A percentile compares a stretch with the other conserved stretches of the same genome.
Conservation (phyloP, 495 filamentous ascomycete species). For the Aspergillus ellipticus region DNA sequence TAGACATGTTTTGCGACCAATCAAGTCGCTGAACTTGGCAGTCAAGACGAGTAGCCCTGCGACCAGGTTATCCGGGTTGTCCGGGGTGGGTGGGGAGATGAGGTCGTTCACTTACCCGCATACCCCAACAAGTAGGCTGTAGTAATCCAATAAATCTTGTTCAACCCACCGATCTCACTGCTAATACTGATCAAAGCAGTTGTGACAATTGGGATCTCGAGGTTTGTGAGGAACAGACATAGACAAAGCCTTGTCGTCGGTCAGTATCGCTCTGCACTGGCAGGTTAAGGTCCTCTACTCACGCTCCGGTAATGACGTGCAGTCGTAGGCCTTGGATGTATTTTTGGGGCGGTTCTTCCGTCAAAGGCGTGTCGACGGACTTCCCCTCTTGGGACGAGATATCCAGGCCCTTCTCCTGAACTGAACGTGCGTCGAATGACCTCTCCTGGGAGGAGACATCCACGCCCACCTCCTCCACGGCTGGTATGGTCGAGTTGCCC, state of each 20-base stretch:
- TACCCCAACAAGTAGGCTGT: neutral
- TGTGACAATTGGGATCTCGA: neutral
- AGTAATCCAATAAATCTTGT: neutral
- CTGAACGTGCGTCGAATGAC: too few species aligned
- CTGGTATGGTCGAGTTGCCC: too few species aligned
- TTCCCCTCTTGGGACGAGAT: too few species aligned
- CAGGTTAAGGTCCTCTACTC: neutral
- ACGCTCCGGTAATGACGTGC: neutral
- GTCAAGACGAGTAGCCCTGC: neutral
- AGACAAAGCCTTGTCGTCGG: neutral
- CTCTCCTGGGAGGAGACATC: too few species aligned
- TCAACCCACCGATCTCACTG: neutral
- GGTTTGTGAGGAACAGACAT: neutral
- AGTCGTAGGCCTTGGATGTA: neutral
- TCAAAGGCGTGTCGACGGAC: too few species aligned
- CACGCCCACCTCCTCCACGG: too few species aligned
- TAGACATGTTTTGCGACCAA: neutral
- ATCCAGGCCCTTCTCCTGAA: too few species aligned
- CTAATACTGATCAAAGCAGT: neutral
- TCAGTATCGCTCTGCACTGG: neutral
- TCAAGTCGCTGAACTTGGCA: neutral
- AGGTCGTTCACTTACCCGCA: neutral
- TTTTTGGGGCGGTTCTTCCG: neutral
- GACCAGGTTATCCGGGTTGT: too few species aligned
- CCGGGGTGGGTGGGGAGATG: too few species aligned